Percentiles rank a stretch among this genome's conserved stretches.
Evolutionary conservation across 2,329 filamentous ascomycete genomes (phyloP).

Genomic region (Aspergillus oerlinghausenensis): DNA sequence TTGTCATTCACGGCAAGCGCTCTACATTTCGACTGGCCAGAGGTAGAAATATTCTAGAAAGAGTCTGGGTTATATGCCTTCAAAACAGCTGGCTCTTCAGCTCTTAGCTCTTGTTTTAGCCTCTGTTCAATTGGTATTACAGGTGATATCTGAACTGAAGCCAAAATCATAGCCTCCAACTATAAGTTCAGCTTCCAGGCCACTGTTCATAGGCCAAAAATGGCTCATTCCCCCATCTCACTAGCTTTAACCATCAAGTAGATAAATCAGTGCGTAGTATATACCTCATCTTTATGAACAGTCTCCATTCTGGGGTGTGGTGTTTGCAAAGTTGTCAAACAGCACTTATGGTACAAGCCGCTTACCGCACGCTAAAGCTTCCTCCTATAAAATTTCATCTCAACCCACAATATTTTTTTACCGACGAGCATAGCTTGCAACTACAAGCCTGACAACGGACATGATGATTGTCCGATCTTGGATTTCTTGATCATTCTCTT

Average conservation of each 20-base stretch:
- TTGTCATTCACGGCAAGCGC: background rate
- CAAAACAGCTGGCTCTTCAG: background rate
- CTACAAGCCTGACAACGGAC: slow-evolving; percentile 4
- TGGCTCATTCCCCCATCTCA: background rate
- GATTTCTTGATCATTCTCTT: background rate
- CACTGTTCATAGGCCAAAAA: background rate
- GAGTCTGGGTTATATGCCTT: background rate
- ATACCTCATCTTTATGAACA: background rate
- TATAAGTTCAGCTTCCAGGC: background rate
- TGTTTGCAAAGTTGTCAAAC: slow-evolving; percentile 18
- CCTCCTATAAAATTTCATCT: slow-evolving; percentile 15
- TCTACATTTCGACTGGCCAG: background rate
- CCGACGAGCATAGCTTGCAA: slow-evolving; percentile 13
- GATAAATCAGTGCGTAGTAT: background rate
- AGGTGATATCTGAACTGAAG: background rate
- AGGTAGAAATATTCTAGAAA: background rate
- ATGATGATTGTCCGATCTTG: background rate
- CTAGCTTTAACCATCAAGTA: background rate
- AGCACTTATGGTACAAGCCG: slow-evolving; percentile 7
- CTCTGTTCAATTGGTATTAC: background rate
- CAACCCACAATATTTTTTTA: slow-evolving; percentile 20
- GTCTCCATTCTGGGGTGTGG: too few relatives aligned
- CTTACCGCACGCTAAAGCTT: slow-evolving; percentile 11
- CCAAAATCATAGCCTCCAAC: background rate
- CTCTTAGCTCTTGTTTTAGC: background rate